Base-by-base conservation (phyloP, 75 land plant species). In the Pinus albicaulis region DNA sequence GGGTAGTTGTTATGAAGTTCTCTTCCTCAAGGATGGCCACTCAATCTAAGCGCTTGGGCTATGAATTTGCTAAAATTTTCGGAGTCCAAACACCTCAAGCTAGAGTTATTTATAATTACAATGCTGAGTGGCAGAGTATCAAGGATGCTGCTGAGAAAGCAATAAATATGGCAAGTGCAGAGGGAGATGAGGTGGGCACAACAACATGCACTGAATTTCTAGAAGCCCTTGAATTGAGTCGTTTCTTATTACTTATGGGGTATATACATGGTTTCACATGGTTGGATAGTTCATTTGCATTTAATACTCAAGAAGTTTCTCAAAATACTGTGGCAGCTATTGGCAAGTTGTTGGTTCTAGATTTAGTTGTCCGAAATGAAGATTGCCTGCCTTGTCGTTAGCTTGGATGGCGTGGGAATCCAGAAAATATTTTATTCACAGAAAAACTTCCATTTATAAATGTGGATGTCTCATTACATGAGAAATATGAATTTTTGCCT, bases 221-320 rank as follows among this genome's bases (percentile, higher is more conserved):
- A 23, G 95, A 98, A 89, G 96, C 98, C 57, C 86, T 98, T 78
- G 89, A 89, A 70, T 82, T 95, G 57, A 95, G 98, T 59, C 91
- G 92, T 19, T 95, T 95, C 80, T 78, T 95, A 65, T 79, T 95
- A 44, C 73, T 98, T n/a, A 98, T 98, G 99, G 97, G 92, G 99
- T 98, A 75, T n/a, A n/a, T n/a, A n/a, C n/a, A n/a, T n/a, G n/a
- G n/a, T n/a, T n/a, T n/a, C n/a, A n/a, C n/a, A n/a, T n/a, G n/a
- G n/a, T n/a, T n/a, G n/a, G n/a, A n/a, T n/a, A n/a, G n/a, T n/a
- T n/a, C n/a, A n/a, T n/a, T n/a, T n/a, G n/a, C n/a, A n/a, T n/a
- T n/a, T n/a, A n/a, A n/a, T n/a, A n/a, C n/a, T n/a, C n/a, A n/a
- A n/a, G n/a, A n/a, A n/a, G n/a, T n/a, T n/a, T n/a, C n/a, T n/a